A percentile compares a stretch with the other conserved stretches of the same genome.
Conservation (phyloP, 73 alveolate species). For the Paramecium tetraurelia region DNA sequence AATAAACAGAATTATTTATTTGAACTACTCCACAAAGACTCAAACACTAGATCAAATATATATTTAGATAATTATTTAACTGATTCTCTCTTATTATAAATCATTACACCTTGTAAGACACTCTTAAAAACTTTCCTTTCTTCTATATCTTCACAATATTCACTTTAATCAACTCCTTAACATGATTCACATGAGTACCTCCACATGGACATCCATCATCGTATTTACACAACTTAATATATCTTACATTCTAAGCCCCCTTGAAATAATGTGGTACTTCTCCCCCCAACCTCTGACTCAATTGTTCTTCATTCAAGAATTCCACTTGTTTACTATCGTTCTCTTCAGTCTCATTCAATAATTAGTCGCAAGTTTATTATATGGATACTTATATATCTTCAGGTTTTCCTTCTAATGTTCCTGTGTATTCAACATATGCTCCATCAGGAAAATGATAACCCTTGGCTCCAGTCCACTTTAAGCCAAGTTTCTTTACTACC, state of each 20-base stretch:
- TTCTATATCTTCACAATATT: constrained; percentile 76
- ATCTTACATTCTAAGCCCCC: constrained; percentile 71
- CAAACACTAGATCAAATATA: background rate
- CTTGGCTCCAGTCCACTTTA: constrained; percentile 78
- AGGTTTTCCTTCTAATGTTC: constrained; percentile 68
- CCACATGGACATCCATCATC: constrained; percentile 95
- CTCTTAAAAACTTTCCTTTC: constrained; percentile 83
- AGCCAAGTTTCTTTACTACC: constrained; percentile 80
- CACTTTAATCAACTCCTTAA: constrained; percentile 72
- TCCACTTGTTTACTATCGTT: constrained; percentile 62
- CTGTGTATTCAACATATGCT: constrained; percentile 88
- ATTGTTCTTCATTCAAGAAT: constrained; percentile 69
- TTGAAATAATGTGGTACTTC: constrained; percentile 79
- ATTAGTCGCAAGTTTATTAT: constrained; percentile 57
- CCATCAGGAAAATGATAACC: constrained; percentile 92
- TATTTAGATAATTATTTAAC: too few relatives aligned
- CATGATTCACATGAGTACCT: constrained; percentile 89
- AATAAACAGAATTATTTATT: background rate
- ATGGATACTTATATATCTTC: constrained; percentile 63
- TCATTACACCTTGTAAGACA: constrained; percentile 70
- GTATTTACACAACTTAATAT: constrained; percentile 69
- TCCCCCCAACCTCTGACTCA: constrained; percentile 69
- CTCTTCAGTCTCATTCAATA: constrained; percentile 67
- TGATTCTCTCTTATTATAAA: background rate
- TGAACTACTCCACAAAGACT: background rate